These are phyloP conservation scores for Fraxinus sp. DNA, from an alignment of 305 asterid species.

Conservation along the genomic window DNA sequence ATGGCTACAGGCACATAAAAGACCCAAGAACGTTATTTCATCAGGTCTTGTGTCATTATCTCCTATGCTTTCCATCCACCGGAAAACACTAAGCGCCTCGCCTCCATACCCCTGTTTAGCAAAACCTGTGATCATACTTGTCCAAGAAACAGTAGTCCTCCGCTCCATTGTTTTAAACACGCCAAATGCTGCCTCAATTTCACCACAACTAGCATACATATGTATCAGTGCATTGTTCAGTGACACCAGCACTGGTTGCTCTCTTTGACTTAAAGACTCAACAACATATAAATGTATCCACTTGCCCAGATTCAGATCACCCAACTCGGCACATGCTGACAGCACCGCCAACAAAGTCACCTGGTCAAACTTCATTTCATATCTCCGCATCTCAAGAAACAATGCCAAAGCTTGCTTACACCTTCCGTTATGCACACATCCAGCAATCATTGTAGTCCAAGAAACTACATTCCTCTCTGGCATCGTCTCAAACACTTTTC, in stretches of 20 bases:
- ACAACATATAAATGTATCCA: slow-evolving; percentile 56
- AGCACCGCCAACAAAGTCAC: slow-evolving; percentile 62
- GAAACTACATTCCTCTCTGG: slow-evolving; percentile 65
- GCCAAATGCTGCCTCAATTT: slow-evolving; percentile 50
- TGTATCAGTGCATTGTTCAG: slow-evolving; percentile 67
- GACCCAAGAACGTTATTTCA: slow-evolving; percentile 60
- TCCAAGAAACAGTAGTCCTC: slow-evolving; percentile 69
- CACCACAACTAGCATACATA: slow-evolving; percentile 88
- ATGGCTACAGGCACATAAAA: slow-evolving; percentile 79
- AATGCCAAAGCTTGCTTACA: slow-evolving; percentile 53
- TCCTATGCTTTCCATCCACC: slow-evolving; percentile 49
- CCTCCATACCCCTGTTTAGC: slow-evolving; percentile 73
- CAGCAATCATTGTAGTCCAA: slow-evolving; percentile 80
- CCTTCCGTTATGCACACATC: slow-evolving; percentile 56
- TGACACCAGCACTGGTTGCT: slow-evolving; percentile 38
- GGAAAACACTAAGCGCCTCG: slow-evolving; percentile 58
- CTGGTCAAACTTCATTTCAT: slow-evolving; percentile 59
- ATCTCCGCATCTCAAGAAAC: slow-evolving; percentile 47
- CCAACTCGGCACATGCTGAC: slow-evolving; percentile 74
- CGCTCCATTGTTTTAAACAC: slow-evolving; percentile 49
- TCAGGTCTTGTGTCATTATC: slow-evolving; percentile 47
- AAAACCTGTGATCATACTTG: slow-evolving; percentile 68
- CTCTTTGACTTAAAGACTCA: slow-evolving; percentile 29
- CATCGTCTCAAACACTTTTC: slow-evolving; percentile 47
- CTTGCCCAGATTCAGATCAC: slow-evolving; percentile 58